Evolutionary conservation across 495 filamentous ascomycete species (phyloP), one percentile per base, ranked within the genome.

Genomic region (Tuber aestivum): DNA sequence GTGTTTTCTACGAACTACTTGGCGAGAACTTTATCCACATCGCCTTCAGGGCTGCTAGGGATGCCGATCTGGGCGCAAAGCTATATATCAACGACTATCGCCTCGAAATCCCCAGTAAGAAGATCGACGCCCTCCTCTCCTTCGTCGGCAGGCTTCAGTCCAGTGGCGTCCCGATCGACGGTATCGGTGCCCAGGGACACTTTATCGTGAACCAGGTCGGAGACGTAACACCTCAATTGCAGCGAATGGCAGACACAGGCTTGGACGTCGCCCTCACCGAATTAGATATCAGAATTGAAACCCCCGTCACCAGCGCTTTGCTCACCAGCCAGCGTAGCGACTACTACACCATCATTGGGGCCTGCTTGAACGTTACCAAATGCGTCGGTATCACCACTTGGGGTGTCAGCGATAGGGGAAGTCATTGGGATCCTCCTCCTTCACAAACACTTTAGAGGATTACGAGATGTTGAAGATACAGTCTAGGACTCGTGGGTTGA

Each of bases 371-470:
- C 35, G 86, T 90, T 80, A 76, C 85, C 16, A 91, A 89, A 83
- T 93, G 92, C 82, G 87, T 93, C 35, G 91, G 91, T 74, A 89
- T 94, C 78, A 93, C 91, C 27, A 90, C 91, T 45, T 94, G 92
- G 92, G 91, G 91, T 81, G 89, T 94, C 10, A 85, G 89, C 74
- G 92, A 93, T 78, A 82, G 83, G 38, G 90, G 90, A 82, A 85
- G 86, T 82, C 48, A 69, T 79, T 23, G 40, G 9, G 14, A 40
- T 40, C 38, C 20, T 65, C 14, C 72, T 10, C 32, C 1, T 77
- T 83, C 38, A 83, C 7, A 42, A 3, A 14, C 12, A 10, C 8
- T 9, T 42, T 42, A 9, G 41, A 42, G 41, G 10, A 42, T 42
- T 10, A 10, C 41, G 8, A 42, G 41, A 14, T 42, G 8, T 42